Percentiles rank a stretch among this genome's conserved stretches.
Evolutionary conservation across 768 basidiomycete species (phyloP).

Genomic region (Ramaria sp.): DNA sequence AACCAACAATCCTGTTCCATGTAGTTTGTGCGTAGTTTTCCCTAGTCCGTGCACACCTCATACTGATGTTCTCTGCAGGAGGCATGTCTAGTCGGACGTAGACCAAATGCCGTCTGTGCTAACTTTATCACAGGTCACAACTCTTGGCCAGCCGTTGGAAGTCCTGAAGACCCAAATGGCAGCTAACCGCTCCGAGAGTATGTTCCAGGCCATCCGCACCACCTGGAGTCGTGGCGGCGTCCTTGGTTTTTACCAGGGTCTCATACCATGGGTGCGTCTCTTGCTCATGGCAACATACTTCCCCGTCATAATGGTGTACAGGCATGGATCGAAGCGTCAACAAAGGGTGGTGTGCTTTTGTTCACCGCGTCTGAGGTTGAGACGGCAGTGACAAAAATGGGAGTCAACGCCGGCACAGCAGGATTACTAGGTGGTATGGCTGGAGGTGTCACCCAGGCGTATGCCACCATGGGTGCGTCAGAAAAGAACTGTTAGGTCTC

Average conservation of each 20-base stretch:
- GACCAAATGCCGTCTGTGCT: background rate
- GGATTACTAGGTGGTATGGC: constrained; percentile 96
- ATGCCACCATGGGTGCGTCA: constrained; percentile 92
- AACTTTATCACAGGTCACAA: constrained; percentile 62
- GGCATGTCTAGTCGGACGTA: constrained; percentile 37
- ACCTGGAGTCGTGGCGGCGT: constrained; percentile 91
- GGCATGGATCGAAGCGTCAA: constrained; percentile 99
- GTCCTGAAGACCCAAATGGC: constrained; percentile 99
- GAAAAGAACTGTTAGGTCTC: background rate
- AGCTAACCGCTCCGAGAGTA: constrained; percentile 85
- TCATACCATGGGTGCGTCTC: constrained; percentile 88
- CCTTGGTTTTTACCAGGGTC: constrained; percentile 89
- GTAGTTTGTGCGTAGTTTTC: constrained; percentile 25
- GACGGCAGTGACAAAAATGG: constrained; percentile 46
- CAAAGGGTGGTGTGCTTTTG: constrained; percentile 91
- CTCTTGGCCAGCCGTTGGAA: constrained; percentile 95
- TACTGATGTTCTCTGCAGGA: constrained; percentile 33
- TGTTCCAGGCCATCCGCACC: constrained; percentile 72
- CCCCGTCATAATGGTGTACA: constrained; percentile 19
- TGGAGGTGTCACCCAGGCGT: constrained; percentile 95
- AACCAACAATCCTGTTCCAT: background rate
- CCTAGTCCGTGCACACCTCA: background rate
- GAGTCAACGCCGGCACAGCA: constrained; percentile 68
- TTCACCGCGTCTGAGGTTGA: constrained; percentile 97
- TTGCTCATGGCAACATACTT: background rate